These are phyloP conservation scores for Hyaloscypha finlandica DNA, from an alignment of 495 filamentous ascomycete species.

Conservation along the genomic window DNA sequence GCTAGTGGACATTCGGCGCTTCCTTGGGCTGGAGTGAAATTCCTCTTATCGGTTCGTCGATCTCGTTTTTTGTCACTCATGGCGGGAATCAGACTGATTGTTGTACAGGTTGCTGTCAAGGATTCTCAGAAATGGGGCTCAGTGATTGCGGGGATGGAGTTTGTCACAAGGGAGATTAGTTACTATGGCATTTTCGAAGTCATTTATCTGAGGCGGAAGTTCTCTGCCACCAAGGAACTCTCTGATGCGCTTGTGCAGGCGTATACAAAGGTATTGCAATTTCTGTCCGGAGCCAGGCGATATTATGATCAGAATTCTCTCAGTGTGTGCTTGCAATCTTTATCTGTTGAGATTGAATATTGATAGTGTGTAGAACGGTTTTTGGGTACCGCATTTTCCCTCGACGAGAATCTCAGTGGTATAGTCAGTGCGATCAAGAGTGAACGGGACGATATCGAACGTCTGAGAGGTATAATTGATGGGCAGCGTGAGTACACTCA, in stretches of 20 bases:
- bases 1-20: slow-evolving; percentile 45
- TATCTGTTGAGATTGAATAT: slow-evolving; percentile 10
- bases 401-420: slow-evolving; percentile 19
- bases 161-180: slow-evolving; percentile 24
- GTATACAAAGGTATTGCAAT: slow-evolving; percentile 21
- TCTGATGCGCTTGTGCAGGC: slow-evolving; percentile 13
- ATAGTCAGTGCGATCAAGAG: slow-evolving; percentile 16
- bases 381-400: slow-evolving; percentile 20
- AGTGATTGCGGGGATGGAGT: slow-evolving; percentile 23
- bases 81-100: neutral
- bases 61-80: neutral
- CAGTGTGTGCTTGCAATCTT: slow-evolving; percentile 12
- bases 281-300: slow-evolving; percentile 18
- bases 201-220: slow-evolving; percentile 23
- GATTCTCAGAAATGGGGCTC: slow-evolving; percentile 25
- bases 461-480: slow-evolving; percentile 23
- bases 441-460: slow-evolving; percentile 23
- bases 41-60: slow-evolving; percentile 39
- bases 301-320: slow-evolving; percentile 23
- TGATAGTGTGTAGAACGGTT: slow-evolving; percentile 18
- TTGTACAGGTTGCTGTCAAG: slow-evolving; percentile 25
- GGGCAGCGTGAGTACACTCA: slow-evolving; percentile 16
- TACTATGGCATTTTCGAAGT: slow-evolving; percentile 30
- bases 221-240: slow-evolving; percentile 18
- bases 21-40: slow-evolving; percentile 46